A percentile compares a stretch with the other conserved stretches of the same genome.
These are phyloP conservation scores for Suillus placidus DNA, from an alignment of 768 basidiomycete genomes.

Conservation along the genomic window DNA sequence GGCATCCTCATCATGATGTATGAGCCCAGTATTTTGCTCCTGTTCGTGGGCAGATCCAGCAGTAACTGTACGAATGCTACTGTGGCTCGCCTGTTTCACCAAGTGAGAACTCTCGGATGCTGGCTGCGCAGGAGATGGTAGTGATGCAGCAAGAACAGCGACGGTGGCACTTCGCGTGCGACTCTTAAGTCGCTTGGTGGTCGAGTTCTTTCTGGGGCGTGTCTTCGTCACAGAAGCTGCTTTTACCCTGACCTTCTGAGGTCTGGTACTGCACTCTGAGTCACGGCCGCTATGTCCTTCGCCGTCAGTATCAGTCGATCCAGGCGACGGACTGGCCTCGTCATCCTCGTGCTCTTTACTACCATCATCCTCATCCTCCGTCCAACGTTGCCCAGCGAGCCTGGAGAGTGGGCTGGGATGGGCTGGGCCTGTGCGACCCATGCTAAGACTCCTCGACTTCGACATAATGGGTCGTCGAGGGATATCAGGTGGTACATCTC, in stretches of 20 bases:
- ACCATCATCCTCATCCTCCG: constrained; percentile 46
- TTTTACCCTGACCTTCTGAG: constrained; percentile 9
- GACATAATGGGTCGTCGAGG: constrained; percentile 25
- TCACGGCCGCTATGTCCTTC: constrained; percentile 39
- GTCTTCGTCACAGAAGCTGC: constrained; percentile 34
- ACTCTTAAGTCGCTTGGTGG: constrained; percentile 29
- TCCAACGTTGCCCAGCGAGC: constrained; percentile 57
- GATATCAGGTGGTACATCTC: constrained; percentile 18
- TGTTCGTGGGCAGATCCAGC: constrained; percentile 51
- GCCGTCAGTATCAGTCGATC: constrained; percentile 67
- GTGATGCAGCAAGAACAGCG: constrained; percentile 56
- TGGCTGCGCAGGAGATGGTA: constrained; percentile 15
- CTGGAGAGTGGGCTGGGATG: constrained; percentile 71
- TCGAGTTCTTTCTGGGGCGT: constrained; percentile 34
- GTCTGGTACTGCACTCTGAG: constrained; percentile 18
- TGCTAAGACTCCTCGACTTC: constrained; percentile 42
- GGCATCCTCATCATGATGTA: constrained; percentile 21
- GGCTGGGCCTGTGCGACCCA: constrained; percentile 31
- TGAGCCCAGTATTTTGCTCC: constrained; percentile 29
- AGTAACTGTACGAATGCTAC: constrained; percentile 73
- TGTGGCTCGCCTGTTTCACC: constrained; percentile 55
- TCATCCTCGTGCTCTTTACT: constrained; percentile 47
- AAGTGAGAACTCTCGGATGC: constrained; percentile 16
- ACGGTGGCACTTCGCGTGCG: constrained; percentile 70
- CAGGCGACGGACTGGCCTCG: constrained; percentile 55